Evolutionary conservation across 176 grass and related monocot species (phyloP), one percentile per base, ranked within the genome.

Genomic region (Bothriochloa decipiens): DNA sequence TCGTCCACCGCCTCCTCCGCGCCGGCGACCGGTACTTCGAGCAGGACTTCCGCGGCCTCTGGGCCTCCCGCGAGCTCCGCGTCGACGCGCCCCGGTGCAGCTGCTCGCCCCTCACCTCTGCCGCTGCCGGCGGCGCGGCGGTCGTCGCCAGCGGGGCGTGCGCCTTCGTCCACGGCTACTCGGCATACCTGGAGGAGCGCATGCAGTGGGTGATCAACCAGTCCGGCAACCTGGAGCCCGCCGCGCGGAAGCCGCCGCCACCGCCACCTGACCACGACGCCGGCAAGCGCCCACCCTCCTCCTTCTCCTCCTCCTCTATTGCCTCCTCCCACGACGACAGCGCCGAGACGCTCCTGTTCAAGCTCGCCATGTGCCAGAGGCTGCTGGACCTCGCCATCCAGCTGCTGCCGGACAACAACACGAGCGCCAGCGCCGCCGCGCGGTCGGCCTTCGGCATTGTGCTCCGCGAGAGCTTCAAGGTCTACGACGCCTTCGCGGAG

Each of bases 1-100:
- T 98, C 67, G 78, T 95, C 80, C 96, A 95, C 70, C 96, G 93
- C 55, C 96, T 98, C 65, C 96, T 95, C 80, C 96, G 93, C 22
- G 89, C 89, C 2, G 96, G 96, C 22, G 93, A 98, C 82, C 87
- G 96, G 3, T 90, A 95, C 82, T 95, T 93, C 49, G 95, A 98
- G 84, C 86, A 95, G 78, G 92, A 93, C 77, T 83, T 98, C 29
- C 92, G 92, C 41, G 73, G 76, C 39, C 89, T 88, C 46, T 92
- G 92, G 95, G 65, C 79, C 25, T 90, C 90, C 29, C 72, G 76
- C 6, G 91, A 98, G 81, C 96, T 95, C 28, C 83, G 82, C 39
- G 22, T 98, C 26, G 81, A 83, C 33, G 62, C 88, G 15, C 76
- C 91, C 0, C 74, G 74, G 14, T 89, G 81, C 75, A 78, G 50